Base-by-base conservation (phyloP, 345 rosid genomes). In the Eucalyptus marginata region DNA sequence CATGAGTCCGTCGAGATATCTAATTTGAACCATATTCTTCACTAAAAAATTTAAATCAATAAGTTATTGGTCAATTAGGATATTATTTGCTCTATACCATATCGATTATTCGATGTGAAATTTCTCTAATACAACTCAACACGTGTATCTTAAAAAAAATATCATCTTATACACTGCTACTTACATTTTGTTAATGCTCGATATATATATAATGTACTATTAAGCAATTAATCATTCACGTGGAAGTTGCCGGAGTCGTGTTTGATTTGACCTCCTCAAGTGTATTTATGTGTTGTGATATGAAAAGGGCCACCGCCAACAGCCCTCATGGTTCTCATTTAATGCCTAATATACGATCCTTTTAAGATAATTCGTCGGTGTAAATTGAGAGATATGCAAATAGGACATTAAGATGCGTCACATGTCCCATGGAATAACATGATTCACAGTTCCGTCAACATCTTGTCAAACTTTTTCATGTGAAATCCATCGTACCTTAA, bases 1-100 rank as follows among this genome's bases (percentile, higher is more conserved):
- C 10, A 9, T 4, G 11, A 56, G 29, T 24, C 0, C 24, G 6
- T 56, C 3, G 6, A 56, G 29, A 24, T 2, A 56, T 22, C 29
- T 56, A 56, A 22, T 56, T 56, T 4, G 6, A 56, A 6, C 13
- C 6, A 25, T 5, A 52, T 52, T 52, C 13, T 24, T 56, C 62
- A 56, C 29, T 56, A 56, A 56, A 24, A 22, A 22, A 10, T 24
- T 22, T 9, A 56, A 56, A 25, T 56, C 13, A 22, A 56, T 24
- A 2, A 56, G 24, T 54, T 54, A 54, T 54, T 18, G 4, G 6
- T 12, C 51, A 49, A 49, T 49, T 13, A 4, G 3, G 62, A 24
- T 24, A 56, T 24, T 56, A 56, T 22, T 56, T 56, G 12, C 13
- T 56, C 13, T 24, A 56, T 25, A 56, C 29, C 3, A 56, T 0